Conservation (phyloP, 371 early-diverging fungal genomes). For the Rhizopus arrhizus region DNA sequence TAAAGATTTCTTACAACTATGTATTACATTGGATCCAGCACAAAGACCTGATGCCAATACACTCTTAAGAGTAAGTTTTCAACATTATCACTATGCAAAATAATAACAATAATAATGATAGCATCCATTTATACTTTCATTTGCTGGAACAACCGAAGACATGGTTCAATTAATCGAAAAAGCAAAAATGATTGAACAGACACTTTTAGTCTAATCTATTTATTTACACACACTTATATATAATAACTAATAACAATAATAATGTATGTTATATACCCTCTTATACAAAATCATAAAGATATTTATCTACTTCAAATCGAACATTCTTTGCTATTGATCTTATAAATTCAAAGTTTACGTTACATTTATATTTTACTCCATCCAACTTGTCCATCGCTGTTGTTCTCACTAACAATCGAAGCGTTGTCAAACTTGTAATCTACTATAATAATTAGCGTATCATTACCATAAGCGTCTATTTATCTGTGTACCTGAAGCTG, state of each 20-base stretch:
- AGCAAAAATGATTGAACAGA: slow-evolving; percentile 29
- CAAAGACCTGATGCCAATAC: slow-evolving; percentile 49
- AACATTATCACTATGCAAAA: background rate
- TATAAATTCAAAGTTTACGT: slow-evolving; percentile 79
- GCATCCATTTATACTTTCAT: slow-evolving; percentile 44
- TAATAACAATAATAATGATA: slow-evolving; percentile 7
- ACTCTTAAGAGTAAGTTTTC: slow-evolving; percentile 41
- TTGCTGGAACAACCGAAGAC: slow-evolving; percentile 29
- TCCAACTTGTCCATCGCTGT: slow-evolving; percentile 77
- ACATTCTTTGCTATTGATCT: slow-evolving; percentile 67
- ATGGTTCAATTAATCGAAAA: slow-evolving; percentile 30
- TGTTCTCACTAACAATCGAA: slow-evolving; percentile 70
- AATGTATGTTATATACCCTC: background rate
- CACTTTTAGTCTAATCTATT: slow-evolving; percentile 6
- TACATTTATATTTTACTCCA: slow-evolving; percentile 81
- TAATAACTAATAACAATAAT: background rate
- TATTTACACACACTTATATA: slow-evolving; percentile 5
- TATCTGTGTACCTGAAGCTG: slow-evolving; percentile 65
- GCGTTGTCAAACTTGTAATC: slow-evolving; percentile 77
- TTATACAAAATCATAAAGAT: slow-evolving; percentile 74
- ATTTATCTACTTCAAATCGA: slow-evolving; percentile 81
- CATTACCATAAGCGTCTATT: too few species aligned
- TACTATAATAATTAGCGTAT: slow-evolving; percentile 22
- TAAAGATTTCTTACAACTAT: slow-evolving; percentile 46
- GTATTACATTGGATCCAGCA: slow-evolving; percentile 47